Conservation (phyloP, 345 rosid genomes). For the Clarkia xantiana region DNA sequence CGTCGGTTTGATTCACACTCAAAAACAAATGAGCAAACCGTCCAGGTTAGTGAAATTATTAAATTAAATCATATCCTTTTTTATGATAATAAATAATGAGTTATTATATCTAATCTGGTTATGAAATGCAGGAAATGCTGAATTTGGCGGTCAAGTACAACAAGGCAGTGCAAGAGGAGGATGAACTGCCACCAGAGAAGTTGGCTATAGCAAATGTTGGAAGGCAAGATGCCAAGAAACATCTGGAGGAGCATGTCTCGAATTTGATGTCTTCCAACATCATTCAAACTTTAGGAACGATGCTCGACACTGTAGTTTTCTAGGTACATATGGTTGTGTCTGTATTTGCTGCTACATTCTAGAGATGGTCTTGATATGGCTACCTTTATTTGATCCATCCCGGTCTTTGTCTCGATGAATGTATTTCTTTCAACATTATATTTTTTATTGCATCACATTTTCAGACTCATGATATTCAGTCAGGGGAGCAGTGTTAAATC, state of each 20-base stretch:
- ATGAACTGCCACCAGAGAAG: slow-evolving; percentile 87
- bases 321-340: slow-evolving; percentile 8
- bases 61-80: background rate
- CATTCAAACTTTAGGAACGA: slow-evolving; percentile 89
- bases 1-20: slow-evolving; percentile 75
- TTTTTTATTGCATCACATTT: no score
- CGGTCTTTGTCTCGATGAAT: no score
- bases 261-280: slow-evolving; percentile 98
- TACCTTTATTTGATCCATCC: no score
- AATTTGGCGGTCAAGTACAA: slow-evolving; percentile 68
- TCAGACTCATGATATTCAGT: no score
- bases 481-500: no score
- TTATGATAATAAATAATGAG: background rate
- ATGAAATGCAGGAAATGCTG: slow-evolving; percentile 72
- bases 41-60: slow-evolving; percentile 43
- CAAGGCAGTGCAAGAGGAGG: slow-evolving; percentile 98
- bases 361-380: no score
- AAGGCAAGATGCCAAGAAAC: slow-evolving; percentile 97
- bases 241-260: slow-evolving; percentile 89
- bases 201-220: slow-evolving; percentile 90
- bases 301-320: slow-evolving; percentile 94
- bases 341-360: no score
- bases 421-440: no score
- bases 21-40: slow-evolving; percentile 82
- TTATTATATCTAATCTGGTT: background rate